Evolutionary conservation across 192 early-diverging fungal genomes (phyloP), one percentile per base, ranked within the genome.

Genomic region (Backusella circina): DNA sequence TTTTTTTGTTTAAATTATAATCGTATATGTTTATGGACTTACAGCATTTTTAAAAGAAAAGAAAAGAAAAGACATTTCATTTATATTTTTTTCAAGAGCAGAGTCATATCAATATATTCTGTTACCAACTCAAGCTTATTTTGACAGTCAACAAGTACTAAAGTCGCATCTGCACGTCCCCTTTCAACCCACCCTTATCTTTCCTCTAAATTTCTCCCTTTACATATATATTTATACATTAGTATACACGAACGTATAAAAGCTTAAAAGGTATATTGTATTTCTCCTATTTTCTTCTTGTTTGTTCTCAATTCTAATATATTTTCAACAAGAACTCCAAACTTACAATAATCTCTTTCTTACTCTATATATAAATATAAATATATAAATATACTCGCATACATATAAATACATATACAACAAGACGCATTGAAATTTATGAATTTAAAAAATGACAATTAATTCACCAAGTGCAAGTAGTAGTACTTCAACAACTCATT

Each of bases 201-300:
- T 18, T 32, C 65, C n/a, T 36, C 66, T 38, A 36, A 36, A 67
- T 5, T 26, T 57, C 51, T 61, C 54, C 54, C 54, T 61, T 61
- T 61, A 61, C 54, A 61, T 61, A 61, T 61, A 61, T 61, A 28
- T 61, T 61, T 61, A 61, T 61, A 61, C 26, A 61, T 28, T 61
- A 61, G 26, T 61, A 28, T 13, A 61, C 23, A 12, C 26, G 23
- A 68, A 68, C 23, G 23, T 61, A 61, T 61, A 61, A 61, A 61
- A 61, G 7, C 18, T 12, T 37, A 68, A 35, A 65, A 68, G 36
- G 39, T 28, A 30, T 41, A 26, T 28, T 38, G 28, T 28, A 47
- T 70, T 41, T 70, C 28, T 47, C 38, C 37, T 70, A 37, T 70
- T 68, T 68, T 35, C 33, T 70, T 70, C 23, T 47, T 61, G 44